Evolutionary conservation across 306 rosid species (phyloP), one percentile per base, ranked within the genome.

Genomic region (Sesbania bispinosa): DNA sequence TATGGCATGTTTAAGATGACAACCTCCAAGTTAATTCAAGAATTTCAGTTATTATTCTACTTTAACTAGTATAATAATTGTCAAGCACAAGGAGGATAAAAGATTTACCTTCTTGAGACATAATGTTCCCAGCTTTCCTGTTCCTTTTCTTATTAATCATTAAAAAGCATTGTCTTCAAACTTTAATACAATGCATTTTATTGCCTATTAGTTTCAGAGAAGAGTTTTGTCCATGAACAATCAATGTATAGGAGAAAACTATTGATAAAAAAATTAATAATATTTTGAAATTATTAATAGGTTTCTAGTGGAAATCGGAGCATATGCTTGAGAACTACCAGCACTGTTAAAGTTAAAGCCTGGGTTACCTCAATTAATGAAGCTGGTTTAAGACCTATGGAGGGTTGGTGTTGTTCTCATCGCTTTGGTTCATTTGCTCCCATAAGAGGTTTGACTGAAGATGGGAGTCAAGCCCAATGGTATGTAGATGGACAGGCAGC

Each of bases 391-490:
- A 82, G 96, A 77, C 99, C 99, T 85, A 82, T 78, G 33, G 99
- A 95, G 77, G 96, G 99, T 27, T 89, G 97, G 99, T 91, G 97
- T 76, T 85, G 57, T 77, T 96, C 93, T 82, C 97, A 95, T 67
- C 96, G 99, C 24, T 95, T 88, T 81, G 97, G 96, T 66, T 95
- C 99, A 63, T 95, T 89, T 85, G 96, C 99, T 55, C 97, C 99
- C 24, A 77, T 84, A 9, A 91, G 99, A 85, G 99, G 99, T 58
- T 85, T 95, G 85, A 77, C 77, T 50, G 93, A 80, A 68, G 99
- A 95, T 86, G 96, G 93, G 57, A 95, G 99, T 81, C 89, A 78
- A 79, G 99, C 96, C 57, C 99, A 95, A 67, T 91, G 99, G 99
- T 95, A 88, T 68, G 83, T 95, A 15, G 99, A 95, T 78, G 99